Conservation (phyloP, 83 land plant genomes). For the Picea abies region DNA sequence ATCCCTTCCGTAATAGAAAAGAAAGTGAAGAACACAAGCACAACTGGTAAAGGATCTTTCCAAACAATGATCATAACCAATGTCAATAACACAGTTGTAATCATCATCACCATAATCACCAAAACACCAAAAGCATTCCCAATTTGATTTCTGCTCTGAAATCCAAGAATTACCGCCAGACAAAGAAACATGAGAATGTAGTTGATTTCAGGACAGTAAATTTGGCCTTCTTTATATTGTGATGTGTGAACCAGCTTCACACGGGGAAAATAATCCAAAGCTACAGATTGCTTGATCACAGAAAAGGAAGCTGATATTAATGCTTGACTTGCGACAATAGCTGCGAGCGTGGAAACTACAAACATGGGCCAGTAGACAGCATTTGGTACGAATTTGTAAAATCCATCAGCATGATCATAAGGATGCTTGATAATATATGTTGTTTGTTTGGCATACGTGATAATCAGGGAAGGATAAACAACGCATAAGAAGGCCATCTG, state of each 20-base stretch:
- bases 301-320: slow-evolving; percentile 56
- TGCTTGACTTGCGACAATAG: slow-evolving; percentile 51
- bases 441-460: slow-evolving; percentile 38
- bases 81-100: slow-evolving; percentile 50
- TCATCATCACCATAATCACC: slow-evolving; percentile 66
- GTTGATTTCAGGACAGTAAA: slow-evolving; percentile 49
- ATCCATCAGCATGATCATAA: slow-evolving; percentile 17
- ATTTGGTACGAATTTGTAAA: slow-evolving; percentile 34
- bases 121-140: slow-evolving; percentile 49
- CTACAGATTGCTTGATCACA: slow-evolving; percentile 36
- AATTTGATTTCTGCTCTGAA: slow-evolving; percentile 24
- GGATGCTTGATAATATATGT: slow-evolving; percentile 40
- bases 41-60: slow-evolving; percentile 31
- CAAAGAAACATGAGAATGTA: slow-evolving; percentile 37
- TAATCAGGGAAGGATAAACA: slow-evolving; percentile 42
- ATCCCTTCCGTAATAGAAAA: slow-evolving; percentile 42
- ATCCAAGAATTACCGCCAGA: slow-evolving; percentile 24
- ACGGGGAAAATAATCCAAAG: slow-evolving; percentile 48
- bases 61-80: slow-evolving; percentile 65
- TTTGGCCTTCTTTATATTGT: slow-evolving; percentile 34
- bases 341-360: slow-evolving; percentile 45
- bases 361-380: slow-evolving; percentile 58
- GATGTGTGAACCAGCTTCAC: slow-evolving; percentile 49
- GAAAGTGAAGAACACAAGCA: slow-evolving; percentile 30
- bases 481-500: slow-evolving; percentile 25